These are phyloP conservation scores for Rhizopogon roseolus DNA, from an alignment of 768 basidiomycete genomes.

Conservation along the genomic window DNA sequence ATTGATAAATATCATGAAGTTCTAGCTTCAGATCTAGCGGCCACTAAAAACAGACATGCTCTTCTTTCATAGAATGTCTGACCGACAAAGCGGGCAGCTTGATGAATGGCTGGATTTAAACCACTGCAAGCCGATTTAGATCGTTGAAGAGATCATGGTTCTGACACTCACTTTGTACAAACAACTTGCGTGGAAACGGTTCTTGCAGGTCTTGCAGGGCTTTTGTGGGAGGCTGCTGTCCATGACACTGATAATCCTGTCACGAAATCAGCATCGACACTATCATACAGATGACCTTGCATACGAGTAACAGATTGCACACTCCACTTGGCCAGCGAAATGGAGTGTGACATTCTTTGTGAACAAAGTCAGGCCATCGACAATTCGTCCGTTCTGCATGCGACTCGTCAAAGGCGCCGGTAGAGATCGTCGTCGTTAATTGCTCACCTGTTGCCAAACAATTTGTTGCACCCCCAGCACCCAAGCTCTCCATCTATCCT, in stretches of 20 bases:
- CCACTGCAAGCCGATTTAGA: conserved; percentile 49
- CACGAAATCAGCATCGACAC: background rate
- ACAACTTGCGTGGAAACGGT: conserved; percentile 89
- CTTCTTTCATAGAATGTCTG: conserved; percentile 60
- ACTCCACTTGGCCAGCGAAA: conserved; percentile 94
- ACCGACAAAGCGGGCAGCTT: conserved; percentile 87
- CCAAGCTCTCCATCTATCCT: conserved; percentile 92
- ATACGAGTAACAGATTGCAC: conserved; percentile 96
- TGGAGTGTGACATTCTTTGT: conserved; percentile 91
- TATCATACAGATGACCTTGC: background rate
- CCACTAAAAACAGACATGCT: too few species aligned
- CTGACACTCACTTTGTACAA: conserved; percentile 68
- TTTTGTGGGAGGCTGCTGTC: conserved; percentile 87
- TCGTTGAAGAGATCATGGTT: background rate
- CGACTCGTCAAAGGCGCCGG: background rate
- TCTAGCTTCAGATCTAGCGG: background rate
- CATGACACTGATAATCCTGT: conserved; percentile 84
- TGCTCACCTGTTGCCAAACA: conserved; percentile 76
- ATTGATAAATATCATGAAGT: too few species aligned
- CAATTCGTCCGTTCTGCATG: conserved; percentile 78
- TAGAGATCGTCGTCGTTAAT: background rate
- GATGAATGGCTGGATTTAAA: conserved; percentile 87
- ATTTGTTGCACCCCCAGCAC: conserved; percentile 88
- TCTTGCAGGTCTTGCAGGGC: conserved; percentile 92
- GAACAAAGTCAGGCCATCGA: conserved; percentile 85